Evolutionary conservation across 2,329 filamentous ascomycete genomes (phyloP), one percentile per base, ranked within the genome.

Genomic region (Alternaria sp.): DNA sequence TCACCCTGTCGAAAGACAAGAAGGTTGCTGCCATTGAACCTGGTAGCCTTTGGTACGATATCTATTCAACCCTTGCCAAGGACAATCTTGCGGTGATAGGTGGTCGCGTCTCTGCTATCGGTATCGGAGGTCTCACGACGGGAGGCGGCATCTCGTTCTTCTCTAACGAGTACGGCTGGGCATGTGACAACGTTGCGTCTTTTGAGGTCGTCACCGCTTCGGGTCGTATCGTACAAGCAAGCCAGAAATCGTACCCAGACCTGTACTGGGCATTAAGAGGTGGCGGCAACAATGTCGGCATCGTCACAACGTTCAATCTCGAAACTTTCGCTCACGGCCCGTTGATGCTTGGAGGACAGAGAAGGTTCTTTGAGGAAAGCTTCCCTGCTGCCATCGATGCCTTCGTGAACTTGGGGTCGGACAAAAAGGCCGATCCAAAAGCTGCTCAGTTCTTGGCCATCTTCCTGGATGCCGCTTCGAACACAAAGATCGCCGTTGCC

Each of bases 201-300:
- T 80, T 69, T 44, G 74, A 81, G 54, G 59, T 72, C 8, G 76
- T 80, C 5, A 78, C 77, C 6, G 73, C 71, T 1, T 67, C 63
- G 0, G 62, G 69, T 0, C 50, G 65, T 1, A 66, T 69, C 19
- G 19, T 69, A 6, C 69, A 69, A 13, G 78, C 72, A n/a, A 72
- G 70, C 21, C 51, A 57, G 5, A 59, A 57, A 0, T 68, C 77
- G 23, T 80, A 82, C 54, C 59, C 62, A 3, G 81, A 83, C 45
- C 77, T 81, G 13, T 81, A 77, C 69, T 72, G 66, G 59, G 77
- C 77, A 1, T 69, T 80, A 8, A 73, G 78, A 25, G 79, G 79
- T 9, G 73, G 74, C 3, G 70, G 69, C 40, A 80, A 76, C 7
- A 76, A 74, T 23, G 70, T 72, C 40, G 82, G 69, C 8, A 65